Percentiles rank a stretch among this genome's conserved stretches.
These are phyloP conservation scores for Alternaria sp. DNA, from an alignment of 2,329 filamentous ascomycete genomes.

Conservation along the genomic window DNA sequence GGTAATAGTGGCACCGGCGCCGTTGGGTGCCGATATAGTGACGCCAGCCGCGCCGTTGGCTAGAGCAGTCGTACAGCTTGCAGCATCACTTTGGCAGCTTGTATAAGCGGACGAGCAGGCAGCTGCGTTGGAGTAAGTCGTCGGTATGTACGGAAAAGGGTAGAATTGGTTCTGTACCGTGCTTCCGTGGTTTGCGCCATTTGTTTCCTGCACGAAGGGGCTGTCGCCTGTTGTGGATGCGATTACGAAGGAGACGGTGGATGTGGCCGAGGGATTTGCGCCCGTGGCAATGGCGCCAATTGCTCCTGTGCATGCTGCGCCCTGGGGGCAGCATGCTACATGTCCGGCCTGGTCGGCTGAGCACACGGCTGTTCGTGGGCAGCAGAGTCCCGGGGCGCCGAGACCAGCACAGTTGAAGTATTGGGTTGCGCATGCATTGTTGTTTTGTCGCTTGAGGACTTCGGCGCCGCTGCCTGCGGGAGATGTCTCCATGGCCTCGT, in stretches of 20 bases:
- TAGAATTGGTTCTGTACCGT: conserved; percentile 61
- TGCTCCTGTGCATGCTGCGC: conserved; percentile 64
- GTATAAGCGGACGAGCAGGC: conserved; percentile 64
- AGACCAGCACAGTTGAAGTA: conserved; percentile 63
- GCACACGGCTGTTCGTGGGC: conserved; percentile 62
- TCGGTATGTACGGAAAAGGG: conserved; percentile 63
- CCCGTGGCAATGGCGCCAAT: conserved; percentile 14
- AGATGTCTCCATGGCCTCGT: conserved; percentile 35
- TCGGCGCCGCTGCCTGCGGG: conserved; percentile 31
- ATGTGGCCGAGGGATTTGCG: conserved; percentile 30
- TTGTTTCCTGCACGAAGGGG: conserved; percentile 35
- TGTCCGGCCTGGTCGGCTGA: conserved; percentile 64
- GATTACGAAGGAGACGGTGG: conserved; percentile 28
- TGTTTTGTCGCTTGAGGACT: conserved; percentile 49
- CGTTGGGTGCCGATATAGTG: conserved; percentile 60
- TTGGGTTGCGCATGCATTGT: conserved; percentile 58
- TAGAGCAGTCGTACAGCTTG: conserved; percentile 52
- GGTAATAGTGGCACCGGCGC: conserved; percentile 60
- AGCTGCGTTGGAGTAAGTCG: conserved; percentile 60
- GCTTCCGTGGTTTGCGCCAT: conserved; percentile 25
- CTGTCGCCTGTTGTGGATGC: conserved; percentile 27
- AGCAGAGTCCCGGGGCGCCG: conserved; percentile 64
- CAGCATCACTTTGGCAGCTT: conserved; percentile 58
- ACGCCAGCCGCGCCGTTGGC: conserved; percentile 60
- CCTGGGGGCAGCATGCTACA: conserved; percentile 68